These are phyloP conservation scores for Sarcodon aspratus DNA, from an alignment of 768 basidiomycete genomes.

Conservation along the genomic window DNA sequence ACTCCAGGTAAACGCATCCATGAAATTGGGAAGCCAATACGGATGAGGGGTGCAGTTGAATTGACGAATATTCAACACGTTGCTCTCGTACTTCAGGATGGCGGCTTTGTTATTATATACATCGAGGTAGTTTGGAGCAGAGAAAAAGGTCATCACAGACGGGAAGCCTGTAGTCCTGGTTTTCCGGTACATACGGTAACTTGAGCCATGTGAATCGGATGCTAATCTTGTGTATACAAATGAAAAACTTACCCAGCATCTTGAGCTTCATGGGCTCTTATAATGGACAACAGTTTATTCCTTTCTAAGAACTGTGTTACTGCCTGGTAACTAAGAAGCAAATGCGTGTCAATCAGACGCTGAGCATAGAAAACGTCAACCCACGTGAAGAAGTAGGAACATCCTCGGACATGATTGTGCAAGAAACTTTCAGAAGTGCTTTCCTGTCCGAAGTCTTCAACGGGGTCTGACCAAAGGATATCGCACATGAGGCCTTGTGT, in stretches of 20 bases:
- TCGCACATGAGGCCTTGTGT: conserved; percentile 98
- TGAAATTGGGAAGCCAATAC: conserved; percentile 95
- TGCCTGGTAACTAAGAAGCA: conserved; percentile 69
- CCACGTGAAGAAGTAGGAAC: conserved; percentile 90
- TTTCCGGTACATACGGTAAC: conserved; percentile 98
- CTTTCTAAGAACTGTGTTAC: conserved; percentile 96
- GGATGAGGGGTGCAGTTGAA: conserved; percentile 95
- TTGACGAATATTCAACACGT: conserved; percentile 97
- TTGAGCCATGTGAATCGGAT: conserved; percentile 15
- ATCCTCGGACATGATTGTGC: conserved; percentile 95
- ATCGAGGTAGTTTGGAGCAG: conserved; percentile 95
- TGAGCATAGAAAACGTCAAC: conserved; percentile 19
- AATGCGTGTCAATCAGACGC: not conserved
- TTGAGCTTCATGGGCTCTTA: conserved; percentile 96
- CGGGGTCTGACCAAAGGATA: conserved; percentile 95
- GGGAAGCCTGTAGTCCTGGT: conserved; percentile 97
- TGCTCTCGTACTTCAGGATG: conserved; percentile 97
- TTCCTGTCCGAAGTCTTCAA: conserved; percentile 95
- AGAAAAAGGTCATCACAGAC: conserved; percentile 99
- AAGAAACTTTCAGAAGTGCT: conserved; percentile 85
- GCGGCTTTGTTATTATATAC: conserved; percentile 99
- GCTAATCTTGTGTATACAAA: not conserved
- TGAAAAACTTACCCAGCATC: conserved; percentile 73
- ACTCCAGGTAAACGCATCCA: conserved; percentile 98
- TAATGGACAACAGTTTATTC: conserved; percentile 93